Evolutionary conservation across 2,329 filamentous ascomycete genomes (phyloP).

Genomic region (Apiospora arundinis): DNA sequence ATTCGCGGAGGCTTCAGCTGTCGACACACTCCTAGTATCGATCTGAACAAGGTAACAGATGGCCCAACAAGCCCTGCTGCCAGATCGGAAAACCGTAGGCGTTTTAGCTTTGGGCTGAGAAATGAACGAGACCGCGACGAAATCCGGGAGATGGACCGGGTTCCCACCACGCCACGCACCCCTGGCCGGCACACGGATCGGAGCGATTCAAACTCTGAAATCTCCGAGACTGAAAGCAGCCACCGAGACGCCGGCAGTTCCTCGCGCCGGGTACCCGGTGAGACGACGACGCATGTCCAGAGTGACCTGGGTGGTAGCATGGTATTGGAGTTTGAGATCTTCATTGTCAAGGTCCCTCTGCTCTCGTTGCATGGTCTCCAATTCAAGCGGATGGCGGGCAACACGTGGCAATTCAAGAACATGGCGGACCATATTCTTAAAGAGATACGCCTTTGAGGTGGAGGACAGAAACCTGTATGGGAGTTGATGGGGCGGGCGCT

Average conservation of each 20-base stretch:
- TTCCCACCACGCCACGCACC: constrained; percentile 56
- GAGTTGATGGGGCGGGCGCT: not conserved
- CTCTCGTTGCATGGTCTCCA: constrained; percentile 94
- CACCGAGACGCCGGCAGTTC: constrained; percentile 57
- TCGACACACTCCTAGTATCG: constrained; percentile 86
- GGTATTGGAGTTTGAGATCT: constrained; percentile 89
- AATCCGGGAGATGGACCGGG: constrained; percentile 64
- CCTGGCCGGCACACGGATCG: constrained; percentile 68
- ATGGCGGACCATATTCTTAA: constrained; percentile 96
- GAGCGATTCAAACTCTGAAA: constrained; percentile 87
- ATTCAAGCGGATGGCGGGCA: constrained; percentile 94
- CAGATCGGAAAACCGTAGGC: constrained; percentile 69
- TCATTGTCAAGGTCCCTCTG: constrained; percentile 96
- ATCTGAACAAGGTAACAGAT: constrained; percentile 76
- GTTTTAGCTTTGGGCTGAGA: constrained; percentile 82
- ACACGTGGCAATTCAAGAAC: constrained; percentile 98
- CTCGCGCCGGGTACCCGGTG: constrained; percentile 71
- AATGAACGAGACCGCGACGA: constrained; percentile 75
- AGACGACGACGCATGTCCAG: constrained; percentile 91
- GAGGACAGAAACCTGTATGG: not conserved
- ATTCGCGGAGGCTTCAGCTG: constrained; percentile 95
- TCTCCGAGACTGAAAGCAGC: constrained; percentile 75
- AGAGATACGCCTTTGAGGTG: constrained; percentile 75
- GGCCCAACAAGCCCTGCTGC: constrained; percentile 63
- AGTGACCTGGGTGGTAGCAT: constrained; percentile 86